Conservation (phyloP, 495 filamentous ascomycete genomes). For the Penicillium dipodomyicola region DNA sequence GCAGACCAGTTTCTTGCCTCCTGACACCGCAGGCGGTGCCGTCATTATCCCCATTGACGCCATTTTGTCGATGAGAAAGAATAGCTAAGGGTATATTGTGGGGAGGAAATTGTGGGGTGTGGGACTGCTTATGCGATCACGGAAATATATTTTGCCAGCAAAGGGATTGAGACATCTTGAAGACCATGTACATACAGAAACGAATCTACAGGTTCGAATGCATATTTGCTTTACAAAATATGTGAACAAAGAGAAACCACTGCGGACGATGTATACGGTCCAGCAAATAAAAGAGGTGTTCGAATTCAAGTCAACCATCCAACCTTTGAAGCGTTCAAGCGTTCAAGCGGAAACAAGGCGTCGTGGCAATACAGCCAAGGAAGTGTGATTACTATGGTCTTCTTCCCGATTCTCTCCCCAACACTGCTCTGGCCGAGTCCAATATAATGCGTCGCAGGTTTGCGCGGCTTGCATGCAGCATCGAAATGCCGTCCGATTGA, state of each 20-base stretch:
- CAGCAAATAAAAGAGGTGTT: background rate
- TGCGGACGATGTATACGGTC: too few relatives aligned
- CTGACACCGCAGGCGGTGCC: slow-evolving; percentile 10
- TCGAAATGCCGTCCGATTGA: background rate
- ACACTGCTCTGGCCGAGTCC: background rate
- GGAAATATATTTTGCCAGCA: slow-evolving; percentile 1
- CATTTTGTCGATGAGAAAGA: slow-evolving; percentile 9
- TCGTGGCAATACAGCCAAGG: slow-evolving; percentile 7
- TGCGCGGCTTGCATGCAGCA: slow-evolving; percentile 1
- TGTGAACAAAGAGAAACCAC: too few relatives aligned
- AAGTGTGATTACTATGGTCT: background rate
- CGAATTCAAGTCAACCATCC: background rate
- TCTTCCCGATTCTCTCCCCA: background rate
- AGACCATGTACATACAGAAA: background rate
- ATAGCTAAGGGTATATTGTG: slow-evolving; percentile 13
- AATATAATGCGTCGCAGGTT: background rate
- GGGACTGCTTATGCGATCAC: slow-evolving; percentile 12
- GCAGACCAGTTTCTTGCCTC: slow-evolving; percentile 39
- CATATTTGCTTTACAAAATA: background rate
- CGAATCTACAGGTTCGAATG: background rate
- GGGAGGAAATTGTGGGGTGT: slow-evolving; percentile 23
- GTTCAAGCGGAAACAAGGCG: background rate
- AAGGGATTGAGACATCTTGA: background rate
- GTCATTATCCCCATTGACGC: slow-evolving; percentile 23
- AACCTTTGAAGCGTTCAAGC: background rate